Conservation (phyloP, 2,329 filamentous ascomycete genomes). For the Botrytis aclada region DNA sequence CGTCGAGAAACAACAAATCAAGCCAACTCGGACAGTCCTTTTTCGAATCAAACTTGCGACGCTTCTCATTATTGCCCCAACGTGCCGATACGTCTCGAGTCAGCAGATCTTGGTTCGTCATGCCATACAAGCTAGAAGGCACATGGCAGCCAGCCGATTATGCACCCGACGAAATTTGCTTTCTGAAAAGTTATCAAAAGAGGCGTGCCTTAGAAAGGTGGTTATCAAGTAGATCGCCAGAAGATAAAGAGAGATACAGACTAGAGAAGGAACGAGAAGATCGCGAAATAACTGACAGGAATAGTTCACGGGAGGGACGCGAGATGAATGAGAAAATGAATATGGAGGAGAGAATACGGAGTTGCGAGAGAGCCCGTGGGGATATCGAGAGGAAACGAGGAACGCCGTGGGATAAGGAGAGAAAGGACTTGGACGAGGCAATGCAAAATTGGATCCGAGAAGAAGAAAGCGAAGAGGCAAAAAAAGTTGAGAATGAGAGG, state of each 20-base stretch:
- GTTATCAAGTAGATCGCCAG: background rate
- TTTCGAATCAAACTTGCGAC: background rate
- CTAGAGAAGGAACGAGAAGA: background rate
- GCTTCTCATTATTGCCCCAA: background rate
- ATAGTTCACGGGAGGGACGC: accelerated
- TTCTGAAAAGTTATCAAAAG: background rate
- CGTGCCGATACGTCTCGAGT: background rate
- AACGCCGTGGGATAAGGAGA: background rate
- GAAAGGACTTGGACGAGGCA: background rate
- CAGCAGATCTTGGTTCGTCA: background rate
- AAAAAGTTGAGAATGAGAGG: background rate
- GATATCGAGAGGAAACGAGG: background rate
- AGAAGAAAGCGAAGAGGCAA: background rate
- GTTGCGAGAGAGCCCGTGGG: background rate
- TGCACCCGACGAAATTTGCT: background rate
- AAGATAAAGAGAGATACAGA: background rate
- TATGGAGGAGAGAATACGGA: background rate
- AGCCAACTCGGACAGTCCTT: background rate
- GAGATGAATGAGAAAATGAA: background rate
- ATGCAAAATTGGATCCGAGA: background rate
- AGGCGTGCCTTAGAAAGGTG: background rate
- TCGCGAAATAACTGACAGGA: background rate
- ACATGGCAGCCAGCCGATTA: background rate
- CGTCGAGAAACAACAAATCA: background rate
- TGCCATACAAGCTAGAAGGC: background rate